These are phyloP conservation scores for Pyrenophora teres DNA, from an alignment of 2,329 filamentous ascomycete species.

Conservation along the genomic window DNA sequence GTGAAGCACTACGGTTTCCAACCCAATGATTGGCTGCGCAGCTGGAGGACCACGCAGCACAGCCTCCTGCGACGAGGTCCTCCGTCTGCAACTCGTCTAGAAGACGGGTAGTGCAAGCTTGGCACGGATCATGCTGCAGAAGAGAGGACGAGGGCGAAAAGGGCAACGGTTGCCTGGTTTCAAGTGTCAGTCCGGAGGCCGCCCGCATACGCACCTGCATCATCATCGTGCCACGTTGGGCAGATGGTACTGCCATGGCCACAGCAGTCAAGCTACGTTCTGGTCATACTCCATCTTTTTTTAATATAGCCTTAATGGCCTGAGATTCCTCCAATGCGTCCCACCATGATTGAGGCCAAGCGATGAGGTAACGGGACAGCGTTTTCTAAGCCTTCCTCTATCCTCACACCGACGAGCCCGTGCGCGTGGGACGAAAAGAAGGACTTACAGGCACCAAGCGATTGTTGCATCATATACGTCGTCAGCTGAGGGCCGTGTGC, in stretches of 20 bases:
- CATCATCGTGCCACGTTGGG: slow-evolving; percentile 1
- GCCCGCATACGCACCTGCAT: slow-evolving; percentile 6
- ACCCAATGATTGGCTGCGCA: slow-evolving; percentile 5
- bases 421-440: slow-evolving; percentile 24
- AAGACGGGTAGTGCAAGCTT: slow-evolving; percentile 1
- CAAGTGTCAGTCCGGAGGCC: slow-evolving; percentile 7
- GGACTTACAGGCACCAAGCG: slow-evolving; percentile 21
- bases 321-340: background rate
- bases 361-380: background rate
- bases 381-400: slow-evolving; percentile 14
- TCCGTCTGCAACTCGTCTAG: slow-evolving; percentile 7
- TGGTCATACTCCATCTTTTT: background rate
- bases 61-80: slow-evolving; percentile 11
- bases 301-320: no score
- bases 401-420: slow-evolving; percentile 34
- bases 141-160: slow-evolving; percentile 1
- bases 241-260: slow-evolving; percentile 3
- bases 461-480: slow-evolving; percentile 17
- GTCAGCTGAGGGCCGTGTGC: slow-evolving; percentile 40
- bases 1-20: background rate
- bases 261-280: background rate
- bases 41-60: slow-evolving; percentile 12
- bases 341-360: background rate
- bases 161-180: slow-evolving; percentile 9
- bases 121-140: slow-evolving; percentile 3